A percentile compares a stretch with the other conserved stretches of the same genome.
phyloP scores from a whole-genome alignment of 1,284 basidiomycete genomes.

The Trichosporon faecale region DNA sequence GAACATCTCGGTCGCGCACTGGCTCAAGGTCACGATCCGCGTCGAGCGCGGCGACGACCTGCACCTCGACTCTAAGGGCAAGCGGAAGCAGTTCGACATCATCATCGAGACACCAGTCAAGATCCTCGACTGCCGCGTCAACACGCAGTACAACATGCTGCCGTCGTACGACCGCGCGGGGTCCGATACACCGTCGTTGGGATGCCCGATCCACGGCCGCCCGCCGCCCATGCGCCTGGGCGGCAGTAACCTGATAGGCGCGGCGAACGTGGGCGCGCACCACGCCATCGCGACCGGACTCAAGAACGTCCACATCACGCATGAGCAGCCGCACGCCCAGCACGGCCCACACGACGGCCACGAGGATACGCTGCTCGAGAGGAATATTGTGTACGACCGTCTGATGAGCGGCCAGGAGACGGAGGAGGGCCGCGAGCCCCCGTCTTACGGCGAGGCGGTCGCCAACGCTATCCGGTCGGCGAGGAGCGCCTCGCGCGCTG shows the following conservation, averaged over 20 bases:
- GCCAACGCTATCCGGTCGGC: conserved; percentile 28
- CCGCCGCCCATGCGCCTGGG: not conserved
- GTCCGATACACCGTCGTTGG: conserved; percentile 14
- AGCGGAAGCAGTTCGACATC: conserved; percentile 79
- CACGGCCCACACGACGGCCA: conserved; percentile 17
- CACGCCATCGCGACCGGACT: not conserved
- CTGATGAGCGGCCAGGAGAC: conserved; percentile 64
- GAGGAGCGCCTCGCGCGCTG: conserved; percentile 12
- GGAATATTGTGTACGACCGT: conserved; percentile 54
- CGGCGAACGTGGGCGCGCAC: not conserved
- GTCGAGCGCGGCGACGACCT: conserved; percentile 75
- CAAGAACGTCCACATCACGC: not conserved
- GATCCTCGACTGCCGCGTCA: conserved; percentile 64
- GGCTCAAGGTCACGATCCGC: conserved; percentile 76
- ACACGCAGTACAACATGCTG: conserved; percentile 70
- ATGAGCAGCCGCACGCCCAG: not conserved
- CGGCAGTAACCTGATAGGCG: conserved; percentile 7
- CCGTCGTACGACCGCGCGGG: conserved; percentile 55
- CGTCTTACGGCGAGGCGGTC: conserved; percentile 58
- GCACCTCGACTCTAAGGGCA: conserved; percentile 65
- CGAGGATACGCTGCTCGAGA: conserved; percentile 48
- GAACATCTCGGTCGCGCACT: conserved; percentile 75
- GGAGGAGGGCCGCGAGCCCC: conserved; percentile 64
- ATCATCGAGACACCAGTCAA: conserved; percentile 62
- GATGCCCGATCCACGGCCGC: conserved; percentile 39